Base-by-base conservation (phyloP, 306 rosid species). In the Cicer cuneatum region DNA sequence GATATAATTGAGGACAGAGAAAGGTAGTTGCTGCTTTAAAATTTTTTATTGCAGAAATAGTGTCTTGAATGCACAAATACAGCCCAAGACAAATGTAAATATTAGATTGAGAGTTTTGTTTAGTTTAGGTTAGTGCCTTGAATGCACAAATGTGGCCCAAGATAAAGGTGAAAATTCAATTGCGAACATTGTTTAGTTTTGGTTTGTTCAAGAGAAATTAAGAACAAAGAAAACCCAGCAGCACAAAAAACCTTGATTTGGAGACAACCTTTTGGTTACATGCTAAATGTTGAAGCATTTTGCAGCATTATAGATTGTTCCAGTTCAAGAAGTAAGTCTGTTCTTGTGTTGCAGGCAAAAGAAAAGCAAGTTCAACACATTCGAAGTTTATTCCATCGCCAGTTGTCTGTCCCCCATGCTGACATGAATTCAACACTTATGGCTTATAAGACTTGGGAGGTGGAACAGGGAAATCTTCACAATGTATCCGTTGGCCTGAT, bases 361-460 rank as follows among this genome's bases (percentile, higher is more conserved):
- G 96, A 89, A 71, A 94, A 89, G 78, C 97, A 94, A 81, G 75
- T 84, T 63, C 93, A 92, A 77, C 81, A 71, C 7, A 81, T 90
- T 41, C 90, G 92, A 47, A 84, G 79, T 76, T 78, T 92, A 80
- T 94, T 92, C 82, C 97, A 89, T 39, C 97, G 97, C 46, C 97
- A 88, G n/a, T 70, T 94, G 79, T 90, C 99, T 13, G 84, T 94
- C 38, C 97, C 97, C 56, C 95, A 83, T 70, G 85, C 76, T 81
- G 83, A 86, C 80, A 87, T 90, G 89, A 81, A 64, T 76, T 90
- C 93, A 78, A 90, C 95, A 54, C 81, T 94, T 66, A 43, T 52
- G 42, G 79, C 86, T 80, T 92, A 92, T 72, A 88, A 86, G 86
- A 84, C 88, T 60, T 94, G 99, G 97, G 99, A 92, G 85, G 80